These are phyloP conservation scores for Leccinum longicurvipes DNA, from an alignment of 768 basidiomycete genomes.

Conservation along the genomic window DNA sequence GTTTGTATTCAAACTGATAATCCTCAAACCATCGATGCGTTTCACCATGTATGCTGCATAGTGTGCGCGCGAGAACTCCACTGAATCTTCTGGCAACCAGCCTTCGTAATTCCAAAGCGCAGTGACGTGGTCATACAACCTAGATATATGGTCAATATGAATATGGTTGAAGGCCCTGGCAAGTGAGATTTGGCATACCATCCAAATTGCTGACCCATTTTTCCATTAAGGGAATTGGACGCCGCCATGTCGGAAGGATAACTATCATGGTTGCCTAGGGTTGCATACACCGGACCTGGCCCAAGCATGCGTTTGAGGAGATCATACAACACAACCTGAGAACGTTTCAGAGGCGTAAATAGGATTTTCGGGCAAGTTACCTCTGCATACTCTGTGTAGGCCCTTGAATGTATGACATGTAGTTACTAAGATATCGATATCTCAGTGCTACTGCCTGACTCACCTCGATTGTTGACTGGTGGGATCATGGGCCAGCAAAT, in stretches of 20 bases:
- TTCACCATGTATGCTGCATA: conserved; percentile 73
- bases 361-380: conserved; percentile 30
- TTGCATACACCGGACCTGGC: conserved; percentile 69
- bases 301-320: conserved; percentile 61
- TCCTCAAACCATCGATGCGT: conserved; percentile 59
- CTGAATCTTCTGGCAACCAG: conserved; percentile 62
- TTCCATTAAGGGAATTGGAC: conserved; percentile 52
- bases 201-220: conserved; percentile 57
- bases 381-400: conserved; percentile 60
- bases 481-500: conserved; percentile 70
- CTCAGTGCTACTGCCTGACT: conserved; percentile 9
- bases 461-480: conserved; percentile 61
- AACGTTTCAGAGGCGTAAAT: conserved; percentile 6
- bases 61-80: conserved; percentile 57
- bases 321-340: conserved; percentile 60
- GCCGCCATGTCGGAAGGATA: conserved; percentile 60
- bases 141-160: conserved; percentile 27
- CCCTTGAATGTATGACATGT: conserved; percentile 33
- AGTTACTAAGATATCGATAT: background rate
- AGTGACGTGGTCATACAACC: conserved; percentile 78
- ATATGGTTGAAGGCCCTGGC: background rate
- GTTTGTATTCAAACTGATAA: conserved; percentile 77
- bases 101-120: conserved; percentile 65
- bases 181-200: conserved; percentile 41
- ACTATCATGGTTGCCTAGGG: conserved; percentile 75